Evolutionary conservation across 306 rosid genomes (phyloP).

Genomic region (Hippophae rhamnoides): DNA sequence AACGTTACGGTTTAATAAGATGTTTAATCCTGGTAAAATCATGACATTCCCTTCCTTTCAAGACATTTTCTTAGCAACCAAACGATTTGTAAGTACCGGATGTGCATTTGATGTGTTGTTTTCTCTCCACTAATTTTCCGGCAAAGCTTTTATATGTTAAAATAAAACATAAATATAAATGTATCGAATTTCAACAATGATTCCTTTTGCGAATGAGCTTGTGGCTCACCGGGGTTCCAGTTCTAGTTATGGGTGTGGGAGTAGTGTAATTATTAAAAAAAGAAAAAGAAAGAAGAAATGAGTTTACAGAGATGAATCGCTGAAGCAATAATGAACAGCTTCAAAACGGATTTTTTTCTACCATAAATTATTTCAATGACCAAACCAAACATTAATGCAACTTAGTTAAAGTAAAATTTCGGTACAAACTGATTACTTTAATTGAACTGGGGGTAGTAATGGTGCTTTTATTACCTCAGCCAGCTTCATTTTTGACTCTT

Average conservation of each 20-base stretch:
- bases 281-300: no score
- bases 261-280: no score
- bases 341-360: conserved; percentile 7
- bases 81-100: conserved; percentile 4
- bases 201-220: conserved; percentile 18
- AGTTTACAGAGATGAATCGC: not conserved
- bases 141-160: not conserved
- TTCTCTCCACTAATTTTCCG: not conserved
- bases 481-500: not conserved
- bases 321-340: conserved; percentile 17
- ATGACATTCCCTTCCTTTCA: not conserved
- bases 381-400: conserved; percentile 3
- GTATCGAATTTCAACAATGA: conserved; percentile 9
- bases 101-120: not conserved
- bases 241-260: no score
- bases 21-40: not conserved
- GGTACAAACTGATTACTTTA: not conserved
- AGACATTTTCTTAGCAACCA: conserved; percentile 6
- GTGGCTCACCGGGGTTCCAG: conserved; percentile 4
- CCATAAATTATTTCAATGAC: conserved; percentile 5
- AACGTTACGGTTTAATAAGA: not conserved
- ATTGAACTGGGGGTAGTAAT: no score
- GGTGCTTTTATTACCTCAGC: not conserved
- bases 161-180: not conserved
- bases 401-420: not conserved